Base-by-base conservation (phyloP, 441 rosid species). In the Melastoma candidum region DNA sequence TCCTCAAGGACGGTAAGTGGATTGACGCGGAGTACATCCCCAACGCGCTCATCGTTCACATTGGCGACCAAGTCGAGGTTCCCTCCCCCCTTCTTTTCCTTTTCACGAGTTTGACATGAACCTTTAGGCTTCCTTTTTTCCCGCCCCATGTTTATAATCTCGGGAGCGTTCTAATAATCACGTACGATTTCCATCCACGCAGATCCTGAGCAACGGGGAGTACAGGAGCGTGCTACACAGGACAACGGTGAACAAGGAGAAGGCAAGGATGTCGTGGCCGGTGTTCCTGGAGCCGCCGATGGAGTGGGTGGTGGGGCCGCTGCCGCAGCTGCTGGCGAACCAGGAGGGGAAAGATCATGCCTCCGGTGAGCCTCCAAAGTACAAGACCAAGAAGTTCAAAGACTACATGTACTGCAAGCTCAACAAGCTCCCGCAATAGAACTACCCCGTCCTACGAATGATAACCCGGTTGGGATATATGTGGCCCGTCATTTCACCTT, bases 61-160 rank as follows among this genome's bases (percentile, higher is more conserved):
- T 90, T 22, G 97, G 97, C 6, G 97, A 90, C 53, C 97, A 90
- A 65, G 61, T 85, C 17, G 74, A 81, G 97, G 97, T 90, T 17
- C 22, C 22, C 22, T 17, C 22, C 17, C 3, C 7, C 1, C 45
- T 4, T 12, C 24, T 25, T 36, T 43, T 2, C 17, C 12, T 11
- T 11, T 11, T 22, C 24, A 32, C n/a, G 2, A 5, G 41, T 32
- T 32, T 32, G 5, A 8, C 41, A 3, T 32, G 41, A 6, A 32
- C 41, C 41, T 32, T 29, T 29, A 3, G 36, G 5, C 7, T 29
- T 6, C 36, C 36, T 29, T 29, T 29, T 29, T 29, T 29, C 36
- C 3, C 36, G 3, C 36, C 5, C 36, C 5, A 3, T 6, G 7
- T 29, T 29, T 29, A 29, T 3, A 29, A 29, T 8, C 41, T 29